A percentile compares a stretch with the other conserved stretches of the same genome.
phyloP scores from a whole-genome alignment of 2,329 filamentous ascomycete species.

The Colletotrichum sp. region DNA sequence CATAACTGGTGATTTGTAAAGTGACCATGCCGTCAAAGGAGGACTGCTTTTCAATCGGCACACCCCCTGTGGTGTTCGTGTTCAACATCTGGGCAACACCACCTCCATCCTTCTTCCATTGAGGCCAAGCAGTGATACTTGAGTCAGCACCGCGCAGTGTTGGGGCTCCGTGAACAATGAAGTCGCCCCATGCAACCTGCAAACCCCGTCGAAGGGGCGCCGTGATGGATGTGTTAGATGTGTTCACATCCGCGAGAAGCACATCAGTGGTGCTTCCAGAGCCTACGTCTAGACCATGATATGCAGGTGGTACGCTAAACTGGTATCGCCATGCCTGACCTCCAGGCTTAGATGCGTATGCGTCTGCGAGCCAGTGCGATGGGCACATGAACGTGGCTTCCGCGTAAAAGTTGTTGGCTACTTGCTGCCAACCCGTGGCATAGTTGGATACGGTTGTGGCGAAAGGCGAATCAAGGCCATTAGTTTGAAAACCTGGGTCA shows the following conservation, averaged over 20 bases:
- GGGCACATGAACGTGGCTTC: constrained; percentile 6
- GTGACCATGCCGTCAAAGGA: constrained; percentile 11
- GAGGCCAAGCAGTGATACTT: not conserved
- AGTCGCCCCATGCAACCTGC: constrained; percentile 9
- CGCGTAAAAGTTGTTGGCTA: constrained; percentile 9
- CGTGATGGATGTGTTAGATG: not conserved
- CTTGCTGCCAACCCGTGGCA: constrained; percentile 13
- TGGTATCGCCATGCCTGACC: constrained; percentile 4
- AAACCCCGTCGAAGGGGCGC: not conserved
- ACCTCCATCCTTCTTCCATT: not conserved
- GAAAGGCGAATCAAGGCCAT: not conserved
- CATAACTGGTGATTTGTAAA: not conserved
- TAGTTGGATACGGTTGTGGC: constrained; percentile 5
- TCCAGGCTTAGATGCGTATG: not conserved
- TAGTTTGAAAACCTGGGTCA: constrained; percentile 1
- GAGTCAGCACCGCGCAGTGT: not conserved
- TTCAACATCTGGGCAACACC: not conserved
- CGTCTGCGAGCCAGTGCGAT: constrained; percentile 5
- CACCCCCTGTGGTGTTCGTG: constrained; percentile 1
- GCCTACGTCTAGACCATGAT: constrained; percentile 4
- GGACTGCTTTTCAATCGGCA: not conserved
- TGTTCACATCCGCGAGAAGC: not conserved
- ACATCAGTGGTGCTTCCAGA: not conserved
- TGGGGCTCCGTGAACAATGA: not conserved
- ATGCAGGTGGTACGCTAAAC: constrained; percentile 1